Evolutionary conservation across 495 filamentous ascomycete species (phyloP).

Genomic region (Penicillium taxi): DNA sequence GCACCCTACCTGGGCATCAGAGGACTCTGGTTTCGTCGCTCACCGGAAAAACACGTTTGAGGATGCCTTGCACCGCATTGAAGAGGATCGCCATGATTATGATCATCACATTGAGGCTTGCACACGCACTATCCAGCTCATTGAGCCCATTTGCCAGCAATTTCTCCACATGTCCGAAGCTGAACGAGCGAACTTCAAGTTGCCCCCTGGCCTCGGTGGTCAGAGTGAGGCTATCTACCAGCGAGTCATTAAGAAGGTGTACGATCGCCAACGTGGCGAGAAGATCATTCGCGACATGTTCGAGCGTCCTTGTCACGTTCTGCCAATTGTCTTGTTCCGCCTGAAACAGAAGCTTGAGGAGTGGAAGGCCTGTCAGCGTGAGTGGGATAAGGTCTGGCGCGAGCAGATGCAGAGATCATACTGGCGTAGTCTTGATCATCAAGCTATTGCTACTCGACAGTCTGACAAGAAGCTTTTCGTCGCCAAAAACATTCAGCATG

Average conservation of each 20-base stretch:
- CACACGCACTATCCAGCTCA: conserved; percentile 81
- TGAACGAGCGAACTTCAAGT: conserved; percentile 63
- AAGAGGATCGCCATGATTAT: conserved; percentile 98
- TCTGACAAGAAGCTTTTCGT: conserved; percentile 85
- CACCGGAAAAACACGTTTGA: conserved; percentile 94
- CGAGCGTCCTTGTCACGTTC: conserved; percentile 66
- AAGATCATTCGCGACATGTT: conserved; percentile 79
- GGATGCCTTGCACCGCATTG: conserved; percentile 87
- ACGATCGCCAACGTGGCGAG: conserved; percentile 72
- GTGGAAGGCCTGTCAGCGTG: conserved; percentile 91
- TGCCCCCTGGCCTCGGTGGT: conserved; percentile 78
- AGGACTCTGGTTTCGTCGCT: conserved; percentile 96
- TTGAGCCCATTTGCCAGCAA: conserved; percentile 87
- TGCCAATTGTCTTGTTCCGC: conserved; percentile 78
- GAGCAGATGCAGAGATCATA: conserved; percentile 86
- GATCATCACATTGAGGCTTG: conserved; percentile 97
- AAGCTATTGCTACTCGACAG: conserved; percentile 74
- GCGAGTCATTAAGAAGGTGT: conserved; percentile 97
- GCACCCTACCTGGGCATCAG: conserved; percentile 97
- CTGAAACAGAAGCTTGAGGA: conserved; percentile 92
- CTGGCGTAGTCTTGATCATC: conserved; percentile 92
- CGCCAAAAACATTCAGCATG: conserved; percentile 73
- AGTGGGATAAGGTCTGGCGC: conserved; percentile 99
- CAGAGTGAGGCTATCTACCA: conserved; percentile 95
- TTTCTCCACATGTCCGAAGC: conserved; percentile 64